Evolutionary conservation across 495 filamentous ascomycete genomes (phyloP).

Genomic region (Talaromyces liani): DNA sequence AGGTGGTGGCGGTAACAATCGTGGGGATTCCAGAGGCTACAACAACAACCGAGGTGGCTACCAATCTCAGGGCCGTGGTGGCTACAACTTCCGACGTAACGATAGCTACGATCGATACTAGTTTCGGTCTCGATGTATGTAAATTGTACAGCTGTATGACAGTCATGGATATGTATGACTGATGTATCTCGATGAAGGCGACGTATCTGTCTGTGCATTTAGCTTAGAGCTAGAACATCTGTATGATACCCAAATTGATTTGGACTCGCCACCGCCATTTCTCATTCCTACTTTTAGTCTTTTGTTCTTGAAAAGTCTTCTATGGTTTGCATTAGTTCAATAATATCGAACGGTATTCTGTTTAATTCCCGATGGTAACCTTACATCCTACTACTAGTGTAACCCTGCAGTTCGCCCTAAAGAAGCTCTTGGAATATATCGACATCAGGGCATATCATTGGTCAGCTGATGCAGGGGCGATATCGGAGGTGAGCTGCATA

Average conservation of each 20-base stretch:
- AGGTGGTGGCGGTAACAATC: not conserved
- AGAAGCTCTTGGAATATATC: not conserved
- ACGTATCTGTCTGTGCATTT: not conserved
- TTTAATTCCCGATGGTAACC: not conserved
- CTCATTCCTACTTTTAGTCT: not conserved
- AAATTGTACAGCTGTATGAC: not conserved
- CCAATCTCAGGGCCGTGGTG: constrained; percentile 19
- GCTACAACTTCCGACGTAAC: constrained; percentile 20
- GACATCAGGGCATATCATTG: not conserved
- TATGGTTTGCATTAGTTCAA: not conserved
- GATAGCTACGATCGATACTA: constrained; percentile 37
- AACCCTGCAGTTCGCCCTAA: not conserved
- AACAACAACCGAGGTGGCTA: constrained; percentile 18
- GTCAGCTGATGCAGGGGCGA: not conserved
- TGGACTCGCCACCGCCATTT: not conserved
- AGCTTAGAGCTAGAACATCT: not conserved
- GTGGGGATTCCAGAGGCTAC: not conserved
- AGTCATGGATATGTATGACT: not conserved
- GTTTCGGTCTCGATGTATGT: not conserved
- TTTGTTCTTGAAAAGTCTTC: not conserved
- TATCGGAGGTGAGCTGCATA: not conserved
- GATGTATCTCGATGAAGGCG: not conserved
- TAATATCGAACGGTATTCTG: not conserved
- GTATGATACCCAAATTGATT: constrained; percentile 4
- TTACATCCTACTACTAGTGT: not conserved